Conservation (phyloP, 2,329 filamentous ascomycete genomes). For the Pseudopithomyces maydicus region DNA sequence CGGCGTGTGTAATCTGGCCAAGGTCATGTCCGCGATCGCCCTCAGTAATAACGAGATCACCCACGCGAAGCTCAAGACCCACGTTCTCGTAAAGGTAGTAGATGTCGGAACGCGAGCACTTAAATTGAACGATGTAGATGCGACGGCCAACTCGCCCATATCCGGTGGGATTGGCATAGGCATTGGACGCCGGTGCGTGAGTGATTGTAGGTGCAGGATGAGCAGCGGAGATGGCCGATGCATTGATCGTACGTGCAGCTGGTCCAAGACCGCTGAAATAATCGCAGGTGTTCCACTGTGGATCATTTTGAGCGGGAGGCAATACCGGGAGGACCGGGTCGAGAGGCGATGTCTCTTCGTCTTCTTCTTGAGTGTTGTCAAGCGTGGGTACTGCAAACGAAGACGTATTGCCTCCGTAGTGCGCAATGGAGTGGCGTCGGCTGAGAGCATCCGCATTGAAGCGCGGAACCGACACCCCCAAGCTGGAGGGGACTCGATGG, state of each 20-base stretch:
- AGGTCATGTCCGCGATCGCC: constrained; percentile 95
- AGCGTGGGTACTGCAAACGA: constrained; percentile 30
- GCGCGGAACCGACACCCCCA: constrained; percentile 34
- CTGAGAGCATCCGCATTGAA: constrained; percentile 58
- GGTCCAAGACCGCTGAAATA: constrained; percentile 46
- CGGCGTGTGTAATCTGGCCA: constrained; percentile 87
- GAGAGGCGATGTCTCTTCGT: constrained; percentile 32
- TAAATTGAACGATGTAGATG: constrained; percentile 92
- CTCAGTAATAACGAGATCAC: constrained; percentile 95
- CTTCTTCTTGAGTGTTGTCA: constrained; percentile 39
- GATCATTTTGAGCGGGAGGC: neutral
- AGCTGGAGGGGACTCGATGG: constrained; percentile 27
- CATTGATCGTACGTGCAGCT: constrained; percentile 41
- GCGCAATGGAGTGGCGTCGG: constrained; percentile 77
- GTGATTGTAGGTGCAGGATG: constrained; percentile 39
- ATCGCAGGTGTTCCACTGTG: constrained; percentile 11
- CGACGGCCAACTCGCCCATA: constrained; percentile 38
- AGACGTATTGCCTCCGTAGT: constrained; percentile 33
- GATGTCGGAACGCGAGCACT: constrained; percentile 91
- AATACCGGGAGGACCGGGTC: constrained; percentile 9
- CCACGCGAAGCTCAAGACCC: constrained; percentile 84
- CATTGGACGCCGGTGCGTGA: constrained; percentile 33
- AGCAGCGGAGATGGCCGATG: constrained; percentile 41
- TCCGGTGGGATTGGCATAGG: constrained; percentile 39
- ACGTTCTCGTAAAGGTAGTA: constrained; percentile 98